Evolutionary conservation across 208 protist genomes (phyloP), one percentile per base, ranked within the genome.

Genomic region (Acanthamoeba triangularis): DNA sequence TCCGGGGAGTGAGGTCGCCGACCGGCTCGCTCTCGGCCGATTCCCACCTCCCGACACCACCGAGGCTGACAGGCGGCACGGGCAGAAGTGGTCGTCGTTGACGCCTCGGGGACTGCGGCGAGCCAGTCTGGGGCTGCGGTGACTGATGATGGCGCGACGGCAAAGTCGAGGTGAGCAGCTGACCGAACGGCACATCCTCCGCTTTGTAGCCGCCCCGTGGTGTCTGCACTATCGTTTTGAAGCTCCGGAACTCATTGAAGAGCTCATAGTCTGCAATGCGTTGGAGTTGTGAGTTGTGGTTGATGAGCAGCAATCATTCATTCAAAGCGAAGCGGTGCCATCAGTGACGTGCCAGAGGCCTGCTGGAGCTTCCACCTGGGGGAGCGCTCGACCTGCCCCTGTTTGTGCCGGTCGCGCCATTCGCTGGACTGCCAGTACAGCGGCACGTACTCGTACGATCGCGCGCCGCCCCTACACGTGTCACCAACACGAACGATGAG

Each of bases 361-460:
- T 80, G 69, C 37, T 44, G 33, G 2, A 80, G 69, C 69, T 80
- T 80, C 69, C 69, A 80, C 69, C n/a, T 47, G 30, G 69, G 69
- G 14, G 69, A 80, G 30, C 69, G 69, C 20, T 47, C 35, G 35
- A 80, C 30, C 30, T 80, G 30, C 11, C 35, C 69, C 13, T 44
- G 35, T n/a, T 80, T 33, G 69, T 80, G 28, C 69, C 37, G 11
- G 16, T 33, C 37, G 61, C 61, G 61, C 69, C 69, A 80, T n/a
- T 80, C 69, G 33, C 30, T 6, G 8, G 69, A 49, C 0, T 80
- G 69, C 69, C 69, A 80, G 20, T 80, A 80, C 16, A 80, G 69
- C n/a, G 69, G 69, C 28, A 33, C 4, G 33, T 80, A 80, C 33
- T 35, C 37, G 69, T 80, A 80, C n/a, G 69, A 74, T 18, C 20